These are phyloP conservation scores for Grosmannia serpens DNA, from an alignment of 2,329 filamentous ascomycete genomes.

Conservation along the genomic window DNA sequence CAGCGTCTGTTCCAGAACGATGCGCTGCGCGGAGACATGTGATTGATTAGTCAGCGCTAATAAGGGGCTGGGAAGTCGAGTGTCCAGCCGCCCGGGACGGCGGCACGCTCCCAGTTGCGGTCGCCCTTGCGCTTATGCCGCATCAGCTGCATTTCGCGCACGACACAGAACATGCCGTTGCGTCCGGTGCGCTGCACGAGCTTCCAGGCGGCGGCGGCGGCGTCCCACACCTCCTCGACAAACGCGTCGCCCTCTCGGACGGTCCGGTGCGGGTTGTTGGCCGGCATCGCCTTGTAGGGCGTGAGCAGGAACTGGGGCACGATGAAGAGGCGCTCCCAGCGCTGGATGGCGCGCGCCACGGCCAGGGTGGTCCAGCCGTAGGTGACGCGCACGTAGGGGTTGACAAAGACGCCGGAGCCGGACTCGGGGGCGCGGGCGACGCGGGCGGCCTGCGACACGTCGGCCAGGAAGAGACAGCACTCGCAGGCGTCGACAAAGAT, in stretches of 20 bases:
- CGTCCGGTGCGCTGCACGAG: slow-evolving; percentile 31
- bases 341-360: slow-evolving; percentile 47
- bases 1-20: too few relatives aligned
- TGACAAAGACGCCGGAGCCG: slow-evolving; percentile 56
- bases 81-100: slow-evolving; percentile 22
- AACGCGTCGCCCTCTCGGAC: slow-evolving; percentile 47
- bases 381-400: slow-evolving; percentile 62
- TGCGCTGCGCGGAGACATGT: too few relatives aligned
- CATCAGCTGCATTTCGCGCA: slow-evolving; percentile 34
- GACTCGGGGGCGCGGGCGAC: slow-evolving; percentile 16
- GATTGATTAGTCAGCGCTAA: not conserved
- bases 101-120: slow-evolving; percentile 23
- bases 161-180: slow-evolving; percentile 44
- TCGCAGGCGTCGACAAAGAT: slow-evolving; percentile 53
- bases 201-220: slow-evolving; percentile 22
- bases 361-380: slow-evolving; percentile 47
- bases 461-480: slow-evolving; percentile 47
- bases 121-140: slow-evolving; percentile 17
- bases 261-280: slow-evolving; percentile 48
- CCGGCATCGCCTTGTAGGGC: slow-evolving; percentile 33
- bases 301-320: slow-evolving; percentile 27
- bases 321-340: slow-evolving; percentile 47
- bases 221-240: slow-evolving; percentile 36
- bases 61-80: slow-evolving; percentile 16
- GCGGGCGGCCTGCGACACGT: slow-evolving; percentile 27